Conservation (phyloP, 2,329 filamentous ascomycete species). For the Ophiocordyceps australis region DNA sequence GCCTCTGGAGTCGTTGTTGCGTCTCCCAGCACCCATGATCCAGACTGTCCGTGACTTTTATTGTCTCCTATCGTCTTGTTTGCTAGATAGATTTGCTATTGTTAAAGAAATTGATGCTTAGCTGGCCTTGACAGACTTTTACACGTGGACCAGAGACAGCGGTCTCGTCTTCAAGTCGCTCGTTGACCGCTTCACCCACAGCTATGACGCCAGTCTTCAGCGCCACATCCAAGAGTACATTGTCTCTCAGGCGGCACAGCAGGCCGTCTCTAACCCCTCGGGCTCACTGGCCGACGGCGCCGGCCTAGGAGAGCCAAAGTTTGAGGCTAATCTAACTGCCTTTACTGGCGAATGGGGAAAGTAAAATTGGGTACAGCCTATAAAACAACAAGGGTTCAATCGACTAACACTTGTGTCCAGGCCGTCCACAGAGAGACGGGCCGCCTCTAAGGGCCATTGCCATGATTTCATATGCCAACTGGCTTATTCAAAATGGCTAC, state of each 20-base stretch:
- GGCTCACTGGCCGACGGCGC: constrained; percentile 32
- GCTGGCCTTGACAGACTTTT: constrained; percentile 40
- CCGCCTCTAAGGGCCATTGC: constrained; percentile 61
- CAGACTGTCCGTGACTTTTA: constrained; percentile 31
- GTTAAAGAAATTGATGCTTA: no score
- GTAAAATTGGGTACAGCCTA: no score
- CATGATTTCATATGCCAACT: constrained; percentile 54
- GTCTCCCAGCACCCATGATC: constrained; percentile 31
- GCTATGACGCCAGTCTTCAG: constrained; percentile 40
- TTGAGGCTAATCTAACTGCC: constrained; percentile 40
- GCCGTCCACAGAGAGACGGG: constrained; percentile 63
- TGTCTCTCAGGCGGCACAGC: constrained; percentile 44
- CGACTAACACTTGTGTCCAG: constrained; percentile 6
- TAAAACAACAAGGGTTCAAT: not conserved
- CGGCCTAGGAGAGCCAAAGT: constrained; percentile 58
- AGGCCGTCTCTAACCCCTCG: constrained; percentile 51
- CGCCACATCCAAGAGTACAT: constrained; percentile 50
- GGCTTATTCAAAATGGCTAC: constrained; percentile 50
- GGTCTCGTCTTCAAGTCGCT: constrained; percentile 52
- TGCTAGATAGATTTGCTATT: no score
- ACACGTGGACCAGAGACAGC: constrained; percentile 62
- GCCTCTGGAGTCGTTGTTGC: constrained; percentile 35
- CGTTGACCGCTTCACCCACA: constrained; percentile 43
- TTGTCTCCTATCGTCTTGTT: no score
- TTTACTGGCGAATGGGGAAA: constrained; percentile 51